These are phyloP conservation scores for Plasmodium malariae DNA, from an alignment of 169 alveolate species.

Conservation along the genomic window DNA sequence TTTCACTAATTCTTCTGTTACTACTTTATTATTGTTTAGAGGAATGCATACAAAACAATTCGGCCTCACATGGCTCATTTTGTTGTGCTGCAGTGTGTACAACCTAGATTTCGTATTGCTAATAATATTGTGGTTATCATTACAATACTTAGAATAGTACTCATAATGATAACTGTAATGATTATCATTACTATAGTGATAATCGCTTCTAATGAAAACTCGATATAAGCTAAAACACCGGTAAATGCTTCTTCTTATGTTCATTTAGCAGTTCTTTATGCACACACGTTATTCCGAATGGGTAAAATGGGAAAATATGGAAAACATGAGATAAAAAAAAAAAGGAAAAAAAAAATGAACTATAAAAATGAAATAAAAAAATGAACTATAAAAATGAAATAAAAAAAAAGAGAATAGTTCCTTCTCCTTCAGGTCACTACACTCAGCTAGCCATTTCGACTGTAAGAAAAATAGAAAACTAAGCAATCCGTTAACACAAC, in stretches of 20 bases:
- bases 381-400: too few relatives aligned
- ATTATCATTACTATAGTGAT: background rate
- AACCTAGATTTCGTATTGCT: background rate
- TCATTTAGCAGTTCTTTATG: slow-evolving; percentile 1
- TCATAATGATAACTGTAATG: background rate
- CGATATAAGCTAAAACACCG: background rate
- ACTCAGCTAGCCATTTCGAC: too few relatives aligned
- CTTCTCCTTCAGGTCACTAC: too few relatives aligned
- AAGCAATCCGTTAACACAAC: too few relatives aligned
- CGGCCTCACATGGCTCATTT: slow-evolving; percentile 29
- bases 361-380: too few relatives aligned
- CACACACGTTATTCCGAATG: too few relatives aligned
- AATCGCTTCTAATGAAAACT: background rate
- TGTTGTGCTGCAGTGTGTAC: background rate
- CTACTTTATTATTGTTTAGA: background rate
- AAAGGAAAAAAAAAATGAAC: too few relatives aligned
- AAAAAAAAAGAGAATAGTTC: too few relatives aligned
- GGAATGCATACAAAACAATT: slow-evolving; percentile 70
- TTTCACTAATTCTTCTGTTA: slow-evolving; percentile 40
- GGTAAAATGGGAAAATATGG: too few relatives aligned
- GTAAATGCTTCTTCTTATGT: slow-evolving; percentile 1
- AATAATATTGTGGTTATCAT: background rate
- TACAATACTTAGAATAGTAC: too few relatives aligned
- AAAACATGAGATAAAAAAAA: too few relatives aligned
- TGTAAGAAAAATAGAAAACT: too few relatives aligned